phyloP scores from a whole-genome alignment of 23 red algal genomes.

The Gracilaria domingensis region DNA sequence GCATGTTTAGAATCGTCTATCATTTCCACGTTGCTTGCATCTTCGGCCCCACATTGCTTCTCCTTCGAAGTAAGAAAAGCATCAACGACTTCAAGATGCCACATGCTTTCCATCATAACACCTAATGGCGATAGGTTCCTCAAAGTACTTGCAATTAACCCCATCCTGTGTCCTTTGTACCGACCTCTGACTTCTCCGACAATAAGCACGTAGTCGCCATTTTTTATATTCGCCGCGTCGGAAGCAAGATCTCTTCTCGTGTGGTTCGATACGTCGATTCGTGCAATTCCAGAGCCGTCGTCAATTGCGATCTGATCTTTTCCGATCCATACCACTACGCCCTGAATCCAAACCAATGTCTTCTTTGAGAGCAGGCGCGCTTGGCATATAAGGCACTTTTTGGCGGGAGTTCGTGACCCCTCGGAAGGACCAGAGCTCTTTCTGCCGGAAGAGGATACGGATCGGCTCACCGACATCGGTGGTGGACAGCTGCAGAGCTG shows the following conservation, averaged over 20 bases:
- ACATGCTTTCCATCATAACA: conserved; percentile 46
- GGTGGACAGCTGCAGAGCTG: no score
- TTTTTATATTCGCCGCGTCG: not conserved
- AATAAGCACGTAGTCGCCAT: conserved; percentile 50
- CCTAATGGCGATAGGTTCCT: conserved; percentile 7
- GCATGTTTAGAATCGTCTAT: not conserved
- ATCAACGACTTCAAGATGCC: conserved; percentile 66
- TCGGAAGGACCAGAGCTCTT: not conserved
- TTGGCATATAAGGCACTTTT: conserved; percentile 22
- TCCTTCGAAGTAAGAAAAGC: conserved; percentile 17
- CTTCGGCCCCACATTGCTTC: not conserved
- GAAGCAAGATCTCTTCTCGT: conserved; percentile 28
- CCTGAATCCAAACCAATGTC: conserved; percentile 54
- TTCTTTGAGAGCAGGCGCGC: conserved; percentile 26
- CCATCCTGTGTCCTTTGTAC: conserved; percentile 30
- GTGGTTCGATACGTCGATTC: not conserved
- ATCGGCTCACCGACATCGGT: not conserved
- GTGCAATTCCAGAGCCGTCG: conserved; percentile 62
- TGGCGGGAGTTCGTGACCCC: not conserved
- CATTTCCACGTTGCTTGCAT: not conserved
- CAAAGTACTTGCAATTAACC: conserved; percentile 36
- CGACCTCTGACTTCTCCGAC: not conserved
- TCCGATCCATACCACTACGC: conserved; percentile 19
- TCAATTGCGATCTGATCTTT: conserved; percentile 33
- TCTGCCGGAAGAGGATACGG: not conserved